Evolutionary conservation across 495 filamentous ascomycete species (phyloP), one percentile per base, ranked within the genome.

Genomic region (Penicillium flavigenum): DNA sequence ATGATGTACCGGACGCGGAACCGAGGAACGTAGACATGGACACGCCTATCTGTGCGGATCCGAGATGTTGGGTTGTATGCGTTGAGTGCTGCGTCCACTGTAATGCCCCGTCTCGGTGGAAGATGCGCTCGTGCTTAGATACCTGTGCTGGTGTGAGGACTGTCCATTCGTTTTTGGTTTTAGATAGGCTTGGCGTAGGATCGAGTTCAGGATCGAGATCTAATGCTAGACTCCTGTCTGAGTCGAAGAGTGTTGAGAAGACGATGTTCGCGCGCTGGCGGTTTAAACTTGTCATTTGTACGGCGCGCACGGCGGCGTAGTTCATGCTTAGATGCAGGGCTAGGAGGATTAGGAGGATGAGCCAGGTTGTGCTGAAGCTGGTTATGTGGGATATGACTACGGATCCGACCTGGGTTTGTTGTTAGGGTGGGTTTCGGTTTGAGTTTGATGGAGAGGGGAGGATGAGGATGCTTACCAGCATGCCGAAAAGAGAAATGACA

Each of bases 211-310:
- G 16, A 11, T 39, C 19, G 5, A 71, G 44, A 4, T 61, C 36
- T 17, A 39, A 16, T n/a, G 36, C 20, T 16, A 51, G 20, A 26
- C 4, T 10, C 2, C n/a, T 14, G 24, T 77, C 81, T 5, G 68
- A 69, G 14, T 77, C 73, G 8, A 86, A 62, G 39, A 87, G 78
- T 16, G 81, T 72, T 19, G 86, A 85, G 59, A 92, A 84, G 27
- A 92, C 79, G 42, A 98, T 83, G 62, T 88, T 92, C 1, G 92
- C 86, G 22, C 93, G 83, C 70, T 97, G 93, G 32, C 90, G 78
- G 75, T 96, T 97, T 16, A 97, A 78, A n/a, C 84, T 91, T 16
- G 81, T 81, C 85, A 97, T 88, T 66, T 83, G 83, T 11, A 98
- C 93, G 43, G 88, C 78, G 58, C 86, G 82, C 20, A 98, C 92